These are phyloP conservation scores for Ganoderma lucidum DNA, from an alignment of 1,284 basidiomycete species.

Conservation along the genomic window DNA sequence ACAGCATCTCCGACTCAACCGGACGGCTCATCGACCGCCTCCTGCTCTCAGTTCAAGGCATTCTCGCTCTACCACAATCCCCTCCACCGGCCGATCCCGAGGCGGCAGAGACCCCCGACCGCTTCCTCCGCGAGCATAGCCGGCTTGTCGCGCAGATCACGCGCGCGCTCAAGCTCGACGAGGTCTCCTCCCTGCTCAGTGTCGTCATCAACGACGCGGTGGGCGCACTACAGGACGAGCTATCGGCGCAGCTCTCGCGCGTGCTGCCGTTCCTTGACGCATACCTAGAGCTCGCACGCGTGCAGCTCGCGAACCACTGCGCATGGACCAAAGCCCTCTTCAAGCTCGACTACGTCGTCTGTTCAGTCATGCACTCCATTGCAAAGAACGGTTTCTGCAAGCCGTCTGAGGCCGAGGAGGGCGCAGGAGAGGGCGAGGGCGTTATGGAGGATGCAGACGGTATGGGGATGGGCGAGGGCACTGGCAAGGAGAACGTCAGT, in stretches of 20 bases:
- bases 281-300: conserved; percentile 61
- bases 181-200: conserved; percentile 19
- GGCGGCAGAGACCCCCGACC: conserved; percentile 34
- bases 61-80: conserved; percentile 30
- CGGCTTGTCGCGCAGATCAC: conserved; percentile 36
- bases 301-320: conserved; percentile 62
- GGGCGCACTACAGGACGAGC: conserved; percentile 31
- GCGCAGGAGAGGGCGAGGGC: conserved; percentile 54
- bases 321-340: conserved; percentile 83
- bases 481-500: conserved; percentile 87
- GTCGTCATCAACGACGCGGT: conserved; percentile 15
- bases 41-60: conserved; percentile 51
- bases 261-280: conserved; percentile 72
- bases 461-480: conserved; percentile 87
- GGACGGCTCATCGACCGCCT: conserved; percentile 64
- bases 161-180: conserved; percentile 41
- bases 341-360: conserved; percentile 86
- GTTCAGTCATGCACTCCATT: conserved; percentile 77
- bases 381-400: conserved; percentile 93
- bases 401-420: conserved; percentile 72
- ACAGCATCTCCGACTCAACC: conserved; percentile 29
- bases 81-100: conserved; percentile 15
- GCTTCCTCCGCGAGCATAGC: conserved; percentile 41
- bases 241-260: conserved; percentile 46
- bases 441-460: conserved; percentile 71